These are phyloP conservation scores for Globisporangium alternatum DNA, from an alignment of 352 stramenopile species.

Conservation along the genomic window DNA sequence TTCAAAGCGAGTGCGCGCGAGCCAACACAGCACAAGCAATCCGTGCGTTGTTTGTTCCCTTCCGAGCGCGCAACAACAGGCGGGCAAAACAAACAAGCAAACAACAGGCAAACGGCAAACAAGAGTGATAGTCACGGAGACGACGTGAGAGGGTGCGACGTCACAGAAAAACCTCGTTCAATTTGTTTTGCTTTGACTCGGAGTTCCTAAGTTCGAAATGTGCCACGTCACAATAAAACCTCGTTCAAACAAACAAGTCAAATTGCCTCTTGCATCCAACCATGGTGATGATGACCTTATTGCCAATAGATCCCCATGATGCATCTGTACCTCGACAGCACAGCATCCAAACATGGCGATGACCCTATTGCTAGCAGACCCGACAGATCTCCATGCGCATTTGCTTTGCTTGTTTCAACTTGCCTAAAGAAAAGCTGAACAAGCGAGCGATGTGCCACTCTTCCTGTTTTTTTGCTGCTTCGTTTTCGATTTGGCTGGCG, in stretches of 20 bases:
- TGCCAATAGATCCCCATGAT: no score
- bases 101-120: not conserved
- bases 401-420: slow-evolving; percentile 6
- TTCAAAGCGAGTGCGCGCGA: not conserved
- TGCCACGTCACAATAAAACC: slow-evolving; percentile 13
- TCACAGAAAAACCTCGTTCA: slow-evolving; percentile 7
- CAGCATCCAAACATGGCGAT: no score
- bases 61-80: not conserved
- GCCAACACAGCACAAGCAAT: not conserved
- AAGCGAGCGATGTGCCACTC: no score
- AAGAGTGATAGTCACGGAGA: slow-evolving; percentile 7
- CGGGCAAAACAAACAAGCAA: not conserved
- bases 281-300: no score
- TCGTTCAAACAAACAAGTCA: not conserved
- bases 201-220: not conserved
- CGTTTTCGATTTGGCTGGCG: not conserved
- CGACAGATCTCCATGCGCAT: not conserved
- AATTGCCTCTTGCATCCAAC: no score
- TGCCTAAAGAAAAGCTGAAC: not conserved
- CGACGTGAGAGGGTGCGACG: slow-evolving; percentile 11
- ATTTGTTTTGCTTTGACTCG: no score
- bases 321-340: no score
- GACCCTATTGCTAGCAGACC: not conserved
- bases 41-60: no score
- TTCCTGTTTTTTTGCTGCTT: not conserved